phyloP scores from a whole-genome alignment of 2,329 filamentous ascomycete genomes.

The Cladobotryum protrusum region DNA sequence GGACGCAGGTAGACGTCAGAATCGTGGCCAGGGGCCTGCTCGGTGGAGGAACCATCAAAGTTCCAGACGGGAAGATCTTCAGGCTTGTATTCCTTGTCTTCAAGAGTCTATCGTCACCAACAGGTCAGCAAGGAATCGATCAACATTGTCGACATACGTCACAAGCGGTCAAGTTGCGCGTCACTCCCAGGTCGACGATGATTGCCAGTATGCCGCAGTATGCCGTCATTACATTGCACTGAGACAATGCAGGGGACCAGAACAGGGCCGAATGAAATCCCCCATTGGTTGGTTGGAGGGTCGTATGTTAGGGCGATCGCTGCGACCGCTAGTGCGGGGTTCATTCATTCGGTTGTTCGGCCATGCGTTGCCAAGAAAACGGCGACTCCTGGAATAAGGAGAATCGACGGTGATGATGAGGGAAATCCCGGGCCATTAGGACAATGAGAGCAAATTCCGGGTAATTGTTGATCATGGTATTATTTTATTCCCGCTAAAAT shows the following conservation, averaged over 20 bases:
- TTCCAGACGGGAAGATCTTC: constrained; percentile 51
- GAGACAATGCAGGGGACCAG: background rate
- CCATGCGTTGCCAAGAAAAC: too few species aligned
- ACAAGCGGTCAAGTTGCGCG: too few species aligned
- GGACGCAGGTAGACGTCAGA: constrained; percentile 96
- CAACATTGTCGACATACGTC: background rate
- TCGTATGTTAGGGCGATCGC: too few species aligned
- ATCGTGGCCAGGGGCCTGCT: constrained; percentile 89
- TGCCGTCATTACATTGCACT: background rate
- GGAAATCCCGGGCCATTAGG: too few species aligned
- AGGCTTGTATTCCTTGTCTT: constrained; percentile 43
- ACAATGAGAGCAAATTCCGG: too few species aligned
- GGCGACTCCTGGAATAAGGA: too few species aligned
- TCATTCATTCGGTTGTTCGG: too few species aligned
- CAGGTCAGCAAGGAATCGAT: background rate
- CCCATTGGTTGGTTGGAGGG: background rate
- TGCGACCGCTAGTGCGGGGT: too few species aligned
- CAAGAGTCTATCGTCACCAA: constrained; percentile 39
- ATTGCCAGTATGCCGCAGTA: background rate
- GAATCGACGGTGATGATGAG: too few species aligned
- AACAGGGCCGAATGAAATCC: background rate
- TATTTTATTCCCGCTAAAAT: too few species aligned
- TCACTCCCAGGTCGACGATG: background rate
- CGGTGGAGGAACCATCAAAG: constrained; percentile 75
- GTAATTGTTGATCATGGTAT: too few species aligned